phyloP scores from a whole-genome alignment of 352 stramenopile species.

The Globisporangium lucens region DNA sequence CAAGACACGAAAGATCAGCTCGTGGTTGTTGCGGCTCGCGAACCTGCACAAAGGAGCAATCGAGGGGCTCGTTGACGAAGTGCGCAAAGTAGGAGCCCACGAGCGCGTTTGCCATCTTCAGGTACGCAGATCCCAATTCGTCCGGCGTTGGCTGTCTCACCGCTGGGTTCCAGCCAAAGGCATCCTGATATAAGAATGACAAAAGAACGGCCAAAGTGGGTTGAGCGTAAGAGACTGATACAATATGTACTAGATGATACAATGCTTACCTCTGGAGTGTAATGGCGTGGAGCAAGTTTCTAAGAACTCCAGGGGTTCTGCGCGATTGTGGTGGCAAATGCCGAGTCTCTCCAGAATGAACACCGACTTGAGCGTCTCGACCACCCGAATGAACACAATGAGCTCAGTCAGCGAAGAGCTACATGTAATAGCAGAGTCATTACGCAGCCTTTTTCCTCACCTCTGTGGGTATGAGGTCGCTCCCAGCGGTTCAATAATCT shows the following conservation, averaged over 20 bases:
- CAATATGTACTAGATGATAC: background rate
- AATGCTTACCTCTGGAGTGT: slow-evolving; percentile 32
- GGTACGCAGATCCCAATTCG: slow-evolving; percentile 40
- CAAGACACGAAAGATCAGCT: background rate
- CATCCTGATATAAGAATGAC: slow-evolving; percentile 37
- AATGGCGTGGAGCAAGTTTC: slow-evolving; percentile 33
- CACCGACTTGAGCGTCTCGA: slow-evolving; percentile 56
- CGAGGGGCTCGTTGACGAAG: slow-evolving; percentile 52
- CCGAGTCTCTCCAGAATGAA: slow-evolving; percentile 77
- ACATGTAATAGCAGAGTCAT: background rate
- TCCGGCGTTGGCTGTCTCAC: slow-evolving; percentile 31
- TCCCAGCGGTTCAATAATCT: slow-evolving; percentile 33
- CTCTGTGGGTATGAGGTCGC: slow-evolving; percentile 44
- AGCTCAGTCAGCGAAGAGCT: background rate
- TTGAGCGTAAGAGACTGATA: background rate
- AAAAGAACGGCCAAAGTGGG: background rate
- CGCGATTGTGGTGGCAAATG: slow-evolving; percentile 52
- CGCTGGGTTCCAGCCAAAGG: slow-evolving; percentile 82
- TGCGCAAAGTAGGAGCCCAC: slow-evolving; percentile 67
- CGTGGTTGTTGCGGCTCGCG: too few relatives aligned
- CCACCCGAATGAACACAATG: slow-evolving; percentile 3
- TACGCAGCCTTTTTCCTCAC: slow-evolving; percentile 8
- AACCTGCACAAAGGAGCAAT: slow-evolving; percentile 63
- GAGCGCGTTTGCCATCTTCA: slow-evolving; percentile 62
- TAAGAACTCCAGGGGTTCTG: slow-evolving; percentile 68